Evolutionary conservation across 2,329 filamentous ascomycete species (phyloP), one percentile per base, ranked within the genome.

Genomic region (Lojkania enalia): DNA sequence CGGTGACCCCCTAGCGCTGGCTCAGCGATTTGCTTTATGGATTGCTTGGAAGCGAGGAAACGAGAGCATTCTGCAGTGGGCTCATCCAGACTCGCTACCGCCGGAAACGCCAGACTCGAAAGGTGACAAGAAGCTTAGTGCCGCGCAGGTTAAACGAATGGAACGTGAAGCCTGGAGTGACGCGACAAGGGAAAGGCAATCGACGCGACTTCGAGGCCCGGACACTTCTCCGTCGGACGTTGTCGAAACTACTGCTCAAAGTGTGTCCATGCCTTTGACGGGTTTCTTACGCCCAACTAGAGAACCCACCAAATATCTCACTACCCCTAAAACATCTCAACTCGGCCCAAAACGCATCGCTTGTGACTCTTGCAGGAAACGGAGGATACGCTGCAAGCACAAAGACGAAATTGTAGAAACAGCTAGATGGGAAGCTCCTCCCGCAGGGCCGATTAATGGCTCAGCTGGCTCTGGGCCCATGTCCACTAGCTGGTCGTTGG

Each of bases 11-110:
- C 64, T 85, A n/a, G 76, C 81, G 20, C 67, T 80, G 23, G 78
- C 82, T 44, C 77, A 78, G 54, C 77, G 69, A 13, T 85, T 86
- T 52, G 83, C 81, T 4, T 72, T 84, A 44, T 86, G 83, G 83
- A 77, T 80, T 45, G 80, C 83, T 2, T 86, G 83, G 83, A 86
- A 86, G 62, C 77, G 80, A 42, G 83, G 83, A 9, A 84, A 85
- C 57, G 81, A 84, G 51, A 71, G 71, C 44, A 79, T 83, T 36
- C 81, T 82, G 20, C 72, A 77, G 33, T 86, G 83, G 83, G 82
- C 82, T 30, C 74, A 79, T 43, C 79, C 79, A 2, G 80, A 83
- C 52, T 75, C 75, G 35, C 72, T 77, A 13, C 71, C 81, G 33
- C 75, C 76, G 35, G 78, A 69, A 39, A 33, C 51, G 11, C 39